These are phyloP conservation scores for Chlamydomonas asymmetrica DNA, from an alignment of 139 green algal genomes.

Conservation along the genomic window DNA sequence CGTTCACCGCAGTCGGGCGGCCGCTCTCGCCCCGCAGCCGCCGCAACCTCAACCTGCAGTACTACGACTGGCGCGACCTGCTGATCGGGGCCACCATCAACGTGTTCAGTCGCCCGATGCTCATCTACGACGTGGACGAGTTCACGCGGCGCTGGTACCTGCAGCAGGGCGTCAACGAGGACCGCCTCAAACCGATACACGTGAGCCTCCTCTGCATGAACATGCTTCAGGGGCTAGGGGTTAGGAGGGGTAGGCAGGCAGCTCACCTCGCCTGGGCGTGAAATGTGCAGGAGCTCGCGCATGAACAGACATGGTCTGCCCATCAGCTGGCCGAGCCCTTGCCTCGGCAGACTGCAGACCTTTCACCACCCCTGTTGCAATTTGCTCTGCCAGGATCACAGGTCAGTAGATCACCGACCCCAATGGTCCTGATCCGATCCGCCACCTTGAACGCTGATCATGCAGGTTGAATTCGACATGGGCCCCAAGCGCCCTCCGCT, in stretches of 20 bases:
- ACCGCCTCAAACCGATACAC: constrained; percentile 45
- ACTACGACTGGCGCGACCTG: constrained; percentile 70
- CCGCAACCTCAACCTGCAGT: constrained; percentile 21
- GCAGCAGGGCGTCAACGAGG: constrained; percentile 3
- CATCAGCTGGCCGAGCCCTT: too few relatives aligned
- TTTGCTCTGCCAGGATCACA: too few relatives aligned
- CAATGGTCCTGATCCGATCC: too few relatives aligned
- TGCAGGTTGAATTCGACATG: constrained; percentile 44
- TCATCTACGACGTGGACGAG: constrained; percentile 27
- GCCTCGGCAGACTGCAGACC: too few relatives aligned
- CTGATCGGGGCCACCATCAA: constrained; percentile 62
- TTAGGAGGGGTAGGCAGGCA: too few relatives aligned
- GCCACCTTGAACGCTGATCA: too few relatives aligned
- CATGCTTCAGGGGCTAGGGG: too few relatives aligned
- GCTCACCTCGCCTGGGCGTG: too few relatives aligned
- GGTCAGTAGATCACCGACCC: too few relatives aligned
- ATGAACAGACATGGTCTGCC: too few relatives aligned
- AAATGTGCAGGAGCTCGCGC: too few relatives aligned
- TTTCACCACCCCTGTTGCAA: too few relatives aligned
- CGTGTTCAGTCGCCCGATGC: constrained; percentile 21
- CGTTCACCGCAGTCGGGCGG: constrained; percentile 24
- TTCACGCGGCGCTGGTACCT: constrained; percentile 1
- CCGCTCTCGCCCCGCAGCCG: constrained; percentile 40
- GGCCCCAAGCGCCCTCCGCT: constrained; percentile 33
- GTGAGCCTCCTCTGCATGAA: background rate